Evolutionary conservation across 768 basidiomycete species (phyloP), one percentile per base, ranked within the genome.

Genomic region (Hygrophoropsis aurantiaca): DNA sequence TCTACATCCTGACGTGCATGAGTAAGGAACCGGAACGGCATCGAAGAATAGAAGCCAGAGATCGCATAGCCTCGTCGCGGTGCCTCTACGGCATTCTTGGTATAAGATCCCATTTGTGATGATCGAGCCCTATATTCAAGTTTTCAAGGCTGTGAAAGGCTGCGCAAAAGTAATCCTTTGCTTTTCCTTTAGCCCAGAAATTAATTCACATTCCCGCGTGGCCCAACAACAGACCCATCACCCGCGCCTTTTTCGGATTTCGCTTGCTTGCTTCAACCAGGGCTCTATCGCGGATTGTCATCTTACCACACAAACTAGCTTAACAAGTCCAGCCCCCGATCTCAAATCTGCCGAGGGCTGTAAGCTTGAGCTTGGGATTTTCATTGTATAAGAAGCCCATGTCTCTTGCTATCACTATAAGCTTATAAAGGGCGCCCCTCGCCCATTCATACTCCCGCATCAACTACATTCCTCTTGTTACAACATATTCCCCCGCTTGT

Each of bases 361-460:
- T 20, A 15, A 42, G 53, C 57, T 59, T 54, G 33, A 30, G 19
- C 37, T 26, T n/a, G 21, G 30, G 40, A 44, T n/a, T 24, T 30
- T 43, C 44, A 55, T 53, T 44, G 60, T 62, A 58, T n/a, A 56
- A 40, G 27, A 44, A 41, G 43, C 40, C 45, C 46, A 59, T 59
- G 56, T 46, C 40, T 42, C 47, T 56, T 48, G 40, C 58, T 60
- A 32, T 48, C 46, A 45, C 48, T 56, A 25, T 23, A 11, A 40
- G 23, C 23, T 42, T 42, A 54, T 44, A 35, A 43, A 54, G 51
- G 53, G 46, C 41, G n/a, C 34, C 25, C 38, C 15, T 24, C 46
- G 26, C 52, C 38, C 36, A 44, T 46, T 41, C 43, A 20, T 27
- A 35, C 47, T 53, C 44, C 43, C 44, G 40, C 42, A 39, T 42